Percentiles rank a stretch among this genome's conserved stretches.
These are phyloP conservation scores for Neoboletus subvelutipes DNA, from an alignment of 768 basidiomycete species.

Conservation along the genomic window DNA sequence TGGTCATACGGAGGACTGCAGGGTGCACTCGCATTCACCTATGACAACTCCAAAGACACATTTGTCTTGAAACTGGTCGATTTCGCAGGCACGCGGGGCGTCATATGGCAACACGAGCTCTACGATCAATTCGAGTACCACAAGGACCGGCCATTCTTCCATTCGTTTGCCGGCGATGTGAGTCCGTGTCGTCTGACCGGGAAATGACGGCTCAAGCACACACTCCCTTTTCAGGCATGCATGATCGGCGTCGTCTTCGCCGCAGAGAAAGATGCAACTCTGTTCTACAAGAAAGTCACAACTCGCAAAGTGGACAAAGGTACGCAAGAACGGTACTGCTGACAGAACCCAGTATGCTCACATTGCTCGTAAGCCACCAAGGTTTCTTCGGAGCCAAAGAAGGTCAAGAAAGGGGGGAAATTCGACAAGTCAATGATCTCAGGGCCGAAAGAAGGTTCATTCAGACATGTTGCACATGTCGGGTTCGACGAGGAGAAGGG, in stretches of 20 bases:
- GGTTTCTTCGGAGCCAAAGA: slow-evolving; percentile 53
- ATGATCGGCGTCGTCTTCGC: slow-evolving; percentile 92
- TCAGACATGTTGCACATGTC: slow-evolving; percentile 93
- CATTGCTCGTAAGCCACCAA: slow-evolving; percentile 39
- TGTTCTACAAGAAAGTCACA: slow-evolving; percentile 82
- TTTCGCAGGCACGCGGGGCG: slow-evolving; percentile 75
- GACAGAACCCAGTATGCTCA: slow-evolving; percentile 2
- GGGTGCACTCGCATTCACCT: slow-evolving; percentile 76
- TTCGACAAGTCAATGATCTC: slow-evolving; percentile 95
- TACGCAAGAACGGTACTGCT: slow-evolving; percentile 28
- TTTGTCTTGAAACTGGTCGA: slow-evolving; percentile 81
- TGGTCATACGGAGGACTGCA: slow-evolving; percentile 90
- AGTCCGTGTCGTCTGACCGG: slow-evolving; percentile 37
- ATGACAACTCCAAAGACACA: slow-evolving; percentile 55
- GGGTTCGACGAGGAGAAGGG: slow-evolving; percentile 87
- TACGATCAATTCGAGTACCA: slow-evolving; percentile 79
- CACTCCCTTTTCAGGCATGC: slow-evolving; percentile 55
- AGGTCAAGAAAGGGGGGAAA: slow-evolving; percentile 61
- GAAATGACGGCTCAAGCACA: background rate
- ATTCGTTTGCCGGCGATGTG: slow-evolving; percentile 91
- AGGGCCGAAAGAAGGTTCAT: slow-evolving; percentile 71
- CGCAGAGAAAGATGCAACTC: slow-evolving; percentile 80
- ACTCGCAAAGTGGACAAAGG: slow-evolving; percentile 61
- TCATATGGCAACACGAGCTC: slow-evolving; percentile 92
- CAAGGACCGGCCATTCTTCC: slow-evolving; percentile 87